phyloP scores from a whole-genome alignment of 331 rosid species.

The Malus hybrid region DNA sequence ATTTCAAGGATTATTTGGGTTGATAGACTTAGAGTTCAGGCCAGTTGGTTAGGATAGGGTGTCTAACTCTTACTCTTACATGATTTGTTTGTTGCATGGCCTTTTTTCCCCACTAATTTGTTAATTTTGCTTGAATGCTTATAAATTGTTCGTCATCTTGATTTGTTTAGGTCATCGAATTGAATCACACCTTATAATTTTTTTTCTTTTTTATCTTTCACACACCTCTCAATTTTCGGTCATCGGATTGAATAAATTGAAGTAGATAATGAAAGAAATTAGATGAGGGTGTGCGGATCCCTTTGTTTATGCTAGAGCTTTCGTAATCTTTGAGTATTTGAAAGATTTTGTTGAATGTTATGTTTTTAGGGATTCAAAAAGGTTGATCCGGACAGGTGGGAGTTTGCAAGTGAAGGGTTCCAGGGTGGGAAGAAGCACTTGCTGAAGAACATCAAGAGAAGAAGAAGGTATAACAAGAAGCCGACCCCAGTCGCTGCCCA shows the following conservation, averaged over 20 bases:
- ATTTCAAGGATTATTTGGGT: background rate
- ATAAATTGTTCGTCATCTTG: background rate
- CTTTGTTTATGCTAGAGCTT: background rate
- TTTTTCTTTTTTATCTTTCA: no score
- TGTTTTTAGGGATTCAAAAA: slow-evolving; percentile 69
- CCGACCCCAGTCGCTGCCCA: slow-evolving; percentile 12
- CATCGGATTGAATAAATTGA: no score
- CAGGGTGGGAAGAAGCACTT: slow-evolving; percentile 78
- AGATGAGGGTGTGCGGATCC: no score
- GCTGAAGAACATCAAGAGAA: slow-evolving; percentile 79
- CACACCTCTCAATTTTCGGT: no score
- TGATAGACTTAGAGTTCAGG: background rate
- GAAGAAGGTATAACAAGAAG: slow-evolving; percentile 41
- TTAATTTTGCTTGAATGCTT: background rate
- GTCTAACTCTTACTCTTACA: background rate
- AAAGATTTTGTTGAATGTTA: background rate
- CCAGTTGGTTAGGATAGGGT: no score
- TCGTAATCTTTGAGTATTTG: background rate
- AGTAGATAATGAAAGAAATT: no score
- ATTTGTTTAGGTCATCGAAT: background rate
- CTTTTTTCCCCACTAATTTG: background rate
- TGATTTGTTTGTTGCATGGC: background rate
- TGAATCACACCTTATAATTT: no score
- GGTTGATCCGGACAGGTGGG: slow-evolving; percentile 82
- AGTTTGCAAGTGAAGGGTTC: slow-evolving; percentile 86